Evolutionary conservation across 2,329 filamentous ascomycete genomes (phyloP).

Genomic region (Aspergillus sp.): DNA sequence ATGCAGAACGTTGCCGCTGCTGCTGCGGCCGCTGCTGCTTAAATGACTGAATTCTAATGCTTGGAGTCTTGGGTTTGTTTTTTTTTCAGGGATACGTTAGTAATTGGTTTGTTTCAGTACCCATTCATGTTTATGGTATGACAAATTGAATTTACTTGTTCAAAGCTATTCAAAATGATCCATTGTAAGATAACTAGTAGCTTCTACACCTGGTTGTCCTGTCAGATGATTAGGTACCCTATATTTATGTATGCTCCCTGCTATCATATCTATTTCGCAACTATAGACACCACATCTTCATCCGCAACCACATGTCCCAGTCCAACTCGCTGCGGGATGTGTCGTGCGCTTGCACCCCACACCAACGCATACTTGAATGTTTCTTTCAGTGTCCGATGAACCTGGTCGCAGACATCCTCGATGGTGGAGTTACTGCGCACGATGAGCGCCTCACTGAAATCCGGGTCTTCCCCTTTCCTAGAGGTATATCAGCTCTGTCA

Average conservation of each 20-base stretch:
- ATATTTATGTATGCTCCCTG: background rate
- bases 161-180: background rate
- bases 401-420: slow-evolving; percentile 94
- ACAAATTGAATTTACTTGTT: background rate
- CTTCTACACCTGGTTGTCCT: too few relatives aligned
- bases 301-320: slow-evolving; percentile 73
- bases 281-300: slow-evolving; percentile 67
- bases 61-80: slow-evolving; percentile 14
- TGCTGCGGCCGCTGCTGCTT: slow-evolving; percentile 26
- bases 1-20: slow-evolving; percentile 42
- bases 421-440: slow-evolving; percentile 84
- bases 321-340: slow-evolving; percentile 91
- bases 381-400: slow-evolving; percentile 92
- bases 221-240: background rate
- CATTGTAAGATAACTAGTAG: too few relatives aligned
- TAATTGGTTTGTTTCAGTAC: background rate
- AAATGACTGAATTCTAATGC: slow-evolving; percentile 4
- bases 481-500: slow-evolving; percentile 10
- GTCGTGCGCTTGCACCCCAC: slow-evolving; percentile 93
- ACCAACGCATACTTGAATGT: slow-evolving; percentile 98
- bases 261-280: slow-evolving; percentile 42
- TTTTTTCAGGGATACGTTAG: slow-evolving; percentile 8
- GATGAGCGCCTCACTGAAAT: slow-evolving; percentile 89
- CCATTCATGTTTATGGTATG: slow-evolving; percentile 9
- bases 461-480: slow-evolving; percentile 83